Evolutionary conservation across 441 rosid genomes (phyloP).

Genomic region (Breynia disticha): DNA sequence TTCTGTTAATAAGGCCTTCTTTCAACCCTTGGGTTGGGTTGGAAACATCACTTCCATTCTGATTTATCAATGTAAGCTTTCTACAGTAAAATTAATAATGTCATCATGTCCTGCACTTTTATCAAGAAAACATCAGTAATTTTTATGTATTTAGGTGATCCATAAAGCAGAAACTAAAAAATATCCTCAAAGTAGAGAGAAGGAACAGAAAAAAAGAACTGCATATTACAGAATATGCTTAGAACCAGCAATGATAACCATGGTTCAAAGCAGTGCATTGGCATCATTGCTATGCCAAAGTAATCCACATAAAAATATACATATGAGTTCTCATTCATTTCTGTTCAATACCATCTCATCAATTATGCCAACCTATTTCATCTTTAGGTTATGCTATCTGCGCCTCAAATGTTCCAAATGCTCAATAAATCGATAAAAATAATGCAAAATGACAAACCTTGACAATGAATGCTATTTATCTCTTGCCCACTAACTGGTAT

Average conservation of each 20-base stretch:
- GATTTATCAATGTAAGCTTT: conserved; percentile 17
- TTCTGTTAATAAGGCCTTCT: too few relatives aligned
- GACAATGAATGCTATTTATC: conserved; percentile 48
- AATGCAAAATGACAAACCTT: conserved; percentile 31
- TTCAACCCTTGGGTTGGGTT: too few relatives aligned
- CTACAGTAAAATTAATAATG: conserved; percentile 29
- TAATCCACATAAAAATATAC: not conserved
- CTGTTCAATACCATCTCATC: not conserved
- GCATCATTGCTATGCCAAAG: not conserved
- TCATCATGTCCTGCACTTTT: conserved; percentile 43
- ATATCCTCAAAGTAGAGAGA: not conserved
- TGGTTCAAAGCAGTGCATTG: not conserved
- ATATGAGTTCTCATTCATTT: not conserved
- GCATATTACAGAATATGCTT: not conserved
- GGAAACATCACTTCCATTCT: conserved; percentile 12
- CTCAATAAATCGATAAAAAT: not conserved
- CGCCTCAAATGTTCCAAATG: not conserved
- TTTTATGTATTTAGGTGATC: not conserved
- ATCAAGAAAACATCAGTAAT: conserved; percentile 9
- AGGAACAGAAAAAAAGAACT: not conserved
- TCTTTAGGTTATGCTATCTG: not conserved
- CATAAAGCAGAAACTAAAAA: not conserved
- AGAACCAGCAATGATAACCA: not conserved
- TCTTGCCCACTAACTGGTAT: conserved; percentile 53
- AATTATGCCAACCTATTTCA: not conserved